Base-by-base conservation (phyloP, 1,139 yeast genomes). In the Suhomyces chickasaworum region DNA sequence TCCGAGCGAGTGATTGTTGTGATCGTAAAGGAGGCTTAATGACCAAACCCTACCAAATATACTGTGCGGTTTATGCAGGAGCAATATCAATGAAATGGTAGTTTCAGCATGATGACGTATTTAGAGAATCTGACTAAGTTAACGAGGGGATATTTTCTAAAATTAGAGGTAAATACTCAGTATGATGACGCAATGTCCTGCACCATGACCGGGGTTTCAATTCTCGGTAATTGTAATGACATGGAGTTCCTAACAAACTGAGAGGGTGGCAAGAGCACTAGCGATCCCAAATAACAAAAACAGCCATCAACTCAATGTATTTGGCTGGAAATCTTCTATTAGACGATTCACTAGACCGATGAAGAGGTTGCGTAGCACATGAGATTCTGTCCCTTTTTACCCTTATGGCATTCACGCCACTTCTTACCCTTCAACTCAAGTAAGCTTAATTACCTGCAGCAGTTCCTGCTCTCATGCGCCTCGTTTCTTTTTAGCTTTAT, bases 401-500 rank as follows among this genome's bases (percentile, higher is more conserved):
- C 12, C 13, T 25, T 6, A 6, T 25, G n/a, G 3, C 29, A 10
- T 25, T 13, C 29, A 25, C 29, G 29, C 29, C 29, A 25, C 29
- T 25, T 25, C 29, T 25, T 25, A 17, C 16, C 13, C 25, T 20
- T 8, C 22, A n/a, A 15, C 37, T 16, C 15, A 20, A 20, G 12
- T 21, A n/a, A n/a, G 25, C 37, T 18, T 33, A 33, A 33, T 33
- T 33, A 20, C 25, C 21, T 33, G 37, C 37, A 33, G 37, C 35
- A 7, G n/a, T 18, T 10, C 35, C 27, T 17, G 37, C 37, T 20
- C 23, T 12, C 10, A 16, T 35, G n/a, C 17, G 17, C 37, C 27
- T 22, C 36, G 41, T 39, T 39, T 39, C 41, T 39, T 39, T 39
- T 39, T 39, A 20, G 15, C 18, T 2, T 7, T 15, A 25, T 29